Evolutionary conservation across 176 grass and related monocot genomes (phyloP).

Genomic region (Melocanna baccifera): DNA sequence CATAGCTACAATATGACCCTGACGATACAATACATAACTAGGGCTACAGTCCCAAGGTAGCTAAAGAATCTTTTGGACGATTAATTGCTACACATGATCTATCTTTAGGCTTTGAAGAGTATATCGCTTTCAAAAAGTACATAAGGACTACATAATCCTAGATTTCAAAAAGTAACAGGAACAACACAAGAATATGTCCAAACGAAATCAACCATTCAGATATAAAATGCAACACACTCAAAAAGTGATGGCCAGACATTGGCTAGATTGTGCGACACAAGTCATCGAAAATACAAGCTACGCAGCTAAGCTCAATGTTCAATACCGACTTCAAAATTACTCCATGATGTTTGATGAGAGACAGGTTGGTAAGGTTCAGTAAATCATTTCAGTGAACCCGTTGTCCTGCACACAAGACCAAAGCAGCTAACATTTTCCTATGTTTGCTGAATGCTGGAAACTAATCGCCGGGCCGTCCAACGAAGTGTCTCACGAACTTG

Average conservation of each 20-base stretch:
- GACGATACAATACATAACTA: too few species aligned
- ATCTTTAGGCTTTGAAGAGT: too few species aligned
- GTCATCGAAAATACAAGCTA: not conserved
- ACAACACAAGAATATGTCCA: not conserved
- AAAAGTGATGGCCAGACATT: not conserved
- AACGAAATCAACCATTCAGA: not conserved
- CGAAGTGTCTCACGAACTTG: slow-evolving; percentile 43
- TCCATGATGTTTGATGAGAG: not conserved
- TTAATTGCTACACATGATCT: too few species aligned
- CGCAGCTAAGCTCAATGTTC: not conserved
- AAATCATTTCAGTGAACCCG: slow-evolving; percentile 10
- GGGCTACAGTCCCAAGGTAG: too few species aligned
- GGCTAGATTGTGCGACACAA: not conserved
- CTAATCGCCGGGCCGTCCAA: not conserved
- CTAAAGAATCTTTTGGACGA: too few species aligned
- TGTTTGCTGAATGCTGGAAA: slow-evolving; percentile 1
- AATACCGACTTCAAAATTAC: not conserved
- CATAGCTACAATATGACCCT: too few species aligned
- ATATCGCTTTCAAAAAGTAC: too few species aligned
- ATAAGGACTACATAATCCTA: too few species aligned
- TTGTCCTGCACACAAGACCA: not conserved
- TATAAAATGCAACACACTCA: not conserved
- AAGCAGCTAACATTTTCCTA: slow-evolving; percentile 7
- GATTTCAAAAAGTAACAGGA: not conserved
- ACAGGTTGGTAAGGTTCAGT: not conserved